These are phyloP conservation scores for Saccharomycopsis sp. DNA, from an alignment of 805 yeast genomes.

Conservation along the genomic window DNA sequence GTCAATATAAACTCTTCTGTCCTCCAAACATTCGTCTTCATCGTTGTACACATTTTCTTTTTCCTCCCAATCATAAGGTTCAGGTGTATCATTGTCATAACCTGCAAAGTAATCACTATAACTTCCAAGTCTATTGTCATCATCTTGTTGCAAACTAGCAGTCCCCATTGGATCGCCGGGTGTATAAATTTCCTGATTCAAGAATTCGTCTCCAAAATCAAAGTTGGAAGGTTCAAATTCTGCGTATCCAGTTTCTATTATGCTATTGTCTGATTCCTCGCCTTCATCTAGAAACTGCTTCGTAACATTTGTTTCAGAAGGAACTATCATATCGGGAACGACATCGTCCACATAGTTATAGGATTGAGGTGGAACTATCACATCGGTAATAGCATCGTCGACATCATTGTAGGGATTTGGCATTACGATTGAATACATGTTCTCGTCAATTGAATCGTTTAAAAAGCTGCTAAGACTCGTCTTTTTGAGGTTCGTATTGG, in stretches of 20 bases:
- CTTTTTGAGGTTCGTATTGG: background rate
- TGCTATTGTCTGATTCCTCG: background rate
- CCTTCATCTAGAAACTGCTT: too few species aligned
- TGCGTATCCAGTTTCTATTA: background rate
- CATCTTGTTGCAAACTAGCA: too few species aligned
- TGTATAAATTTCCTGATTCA: too few species aligned
- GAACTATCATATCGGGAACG: too few species aligned
- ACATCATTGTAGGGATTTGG: slow-evolving; percentile 1
- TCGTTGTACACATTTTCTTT: background rate
- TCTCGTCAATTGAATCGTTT: background rate
- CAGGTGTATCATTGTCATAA: too few species aligned
- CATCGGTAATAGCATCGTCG: too few species aligned
- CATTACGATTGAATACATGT: background rate
- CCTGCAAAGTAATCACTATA: background rate
- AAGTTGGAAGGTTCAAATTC: background rate
- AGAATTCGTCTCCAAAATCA: slow-evolving; percentile 2
- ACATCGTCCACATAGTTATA: too few species aligned
- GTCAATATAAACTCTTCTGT: slow-evolving; percentile 6
- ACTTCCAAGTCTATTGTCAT: background rate
- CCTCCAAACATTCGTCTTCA: slow-evolving; percentile 12
- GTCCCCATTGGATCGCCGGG: too few species aligned
- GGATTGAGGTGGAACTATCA: too few species aligned
- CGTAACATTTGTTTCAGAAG: too few species aligned
- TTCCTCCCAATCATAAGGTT: too few species aligned
- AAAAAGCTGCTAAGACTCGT: background rate